These are phyloP conservation scores for Sporisorium scitamineum DNA, from an alignment of 1,284 basidiomycete genomes.

Conservation along the genomic window DNA sequence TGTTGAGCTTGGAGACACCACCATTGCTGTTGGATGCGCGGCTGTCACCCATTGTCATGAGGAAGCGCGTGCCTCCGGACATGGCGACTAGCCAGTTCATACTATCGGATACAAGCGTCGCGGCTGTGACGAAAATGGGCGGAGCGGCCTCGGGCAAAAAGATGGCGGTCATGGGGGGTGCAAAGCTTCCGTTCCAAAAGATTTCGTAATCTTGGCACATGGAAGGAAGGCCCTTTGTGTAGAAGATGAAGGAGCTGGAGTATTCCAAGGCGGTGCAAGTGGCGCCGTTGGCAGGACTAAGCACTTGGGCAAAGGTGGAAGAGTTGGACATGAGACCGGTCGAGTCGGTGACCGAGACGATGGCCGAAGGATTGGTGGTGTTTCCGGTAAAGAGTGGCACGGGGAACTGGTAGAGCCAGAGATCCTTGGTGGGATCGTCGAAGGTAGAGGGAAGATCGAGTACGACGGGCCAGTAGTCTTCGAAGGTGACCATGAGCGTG, in stretches of 20 bases:
- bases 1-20: conserved; percentile 50
- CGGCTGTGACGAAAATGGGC: conserved; percentile 39
- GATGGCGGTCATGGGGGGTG: conserved; percentile 35
- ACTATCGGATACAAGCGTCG: conserved; percentile 3
- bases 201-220: conserved; percentile 41
- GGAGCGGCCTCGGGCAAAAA: conserved; percentile 45
- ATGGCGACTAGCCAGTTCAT: conserved; percentile 43
- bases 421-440: conserved; percentile 41
- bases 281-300: conserved; percentile 11
- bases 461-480: conserved; percentile 50
- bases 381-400: conserved; percentile 43
- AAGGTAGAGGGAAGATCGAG: conserved; percentile 43
- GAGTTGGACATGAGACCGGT: conserved; percentile 57
- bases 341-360: conserved; percentile 56
- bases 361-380: conserved; percentile 40
- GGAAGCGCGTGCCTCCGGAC: conserved; percentile 40
- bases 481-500: conserved; percentile 53
- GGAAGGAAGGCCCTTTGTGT: conserved; percentile 27
- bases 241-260: conserved; percentile 36
- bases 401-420: conserved; percentile 53
- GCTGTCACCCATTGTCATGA: conserved; percentile 48
- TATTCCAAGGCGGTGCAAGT: conserved; percentile 30
- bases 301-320: conserved; percentile 35
- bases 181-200: conserved; percentile 40
- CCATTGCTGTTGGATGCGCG: conserved; percentile 20